These are phyloP conservation scores for Macrolepiota dolichaula DNA, from an alignment of 768 basidiomycete species.

Conservation along the genomic window DNA sequence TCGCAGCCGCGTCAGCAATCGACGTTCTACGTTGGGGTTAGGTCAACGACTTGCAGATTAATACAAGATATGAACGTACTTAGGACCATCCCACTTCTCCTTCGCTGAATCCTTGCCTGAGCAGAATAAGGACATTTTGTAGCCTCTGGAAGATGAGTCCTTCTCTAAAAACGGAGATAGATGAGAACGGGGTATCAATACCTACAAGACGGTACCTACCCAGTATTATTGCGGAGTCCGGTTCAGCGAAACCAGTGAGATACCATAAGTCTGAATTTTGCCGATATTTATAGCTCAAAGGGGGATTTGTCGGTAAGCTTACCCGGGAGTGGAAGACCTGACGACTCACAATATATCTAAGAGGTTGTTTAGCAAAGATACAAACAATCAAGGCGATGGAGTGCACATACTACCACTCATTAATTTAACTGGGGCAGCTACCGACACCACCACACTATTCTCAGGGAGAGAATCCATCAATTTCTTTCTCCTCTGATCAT, in stretches of 20 bases:
- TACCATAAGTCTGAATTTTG: conserved; percentile 95
- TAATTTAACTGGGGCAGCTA: conserved; percentile 80
- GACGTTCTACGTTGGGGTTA: conserved; percentile 45
- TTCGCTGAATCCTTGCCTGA: conserved; percentile 67
- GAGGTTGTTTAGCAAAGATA: conserved; percentile 9
- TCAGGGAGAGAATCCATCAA: conserved; percentile 77
- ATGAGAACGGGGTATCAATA: neutral
- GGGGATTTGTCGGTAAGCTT: conserved; percentile 9
- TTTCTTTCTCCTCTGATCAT: conserved; percentile 61
- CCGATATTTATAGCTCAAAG: conserved; percentile 85
- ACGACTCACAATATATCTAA: conserved; percentile 72
- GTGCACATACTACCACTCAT: conserved; percentile 71
- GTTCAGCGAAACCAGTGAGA: conserved; percentile 93
- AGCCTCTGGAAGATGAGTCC: conserved; percentile 66
- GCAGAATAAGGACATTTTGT: conserved; percentile 84
- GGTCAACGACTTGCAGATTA: neutral
- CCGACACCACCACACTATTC: conserved; percentile 68
- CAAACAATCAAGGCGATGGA: conserved; percentile 7
- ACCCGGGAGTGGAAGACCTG: neutral
- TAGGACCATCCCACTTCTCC: conserved; percentile 92
- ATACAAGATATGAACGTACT: conserved; percentile 28
- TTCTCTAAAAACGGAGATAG: conserved; percentile 49
- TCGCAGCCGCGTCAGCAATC: conserved; percentile 52
- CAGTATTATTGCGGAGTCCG: conserved; percentile 84
- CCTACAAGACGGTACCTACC: conserved; percentile 36